A percentile compares a stretch with the other conserved stretches of the same genome.
phyloP scores from a whole-genome alignment of 2,329 filamentous ascomycete species.

The Aspergillus proliferans region DNA sequence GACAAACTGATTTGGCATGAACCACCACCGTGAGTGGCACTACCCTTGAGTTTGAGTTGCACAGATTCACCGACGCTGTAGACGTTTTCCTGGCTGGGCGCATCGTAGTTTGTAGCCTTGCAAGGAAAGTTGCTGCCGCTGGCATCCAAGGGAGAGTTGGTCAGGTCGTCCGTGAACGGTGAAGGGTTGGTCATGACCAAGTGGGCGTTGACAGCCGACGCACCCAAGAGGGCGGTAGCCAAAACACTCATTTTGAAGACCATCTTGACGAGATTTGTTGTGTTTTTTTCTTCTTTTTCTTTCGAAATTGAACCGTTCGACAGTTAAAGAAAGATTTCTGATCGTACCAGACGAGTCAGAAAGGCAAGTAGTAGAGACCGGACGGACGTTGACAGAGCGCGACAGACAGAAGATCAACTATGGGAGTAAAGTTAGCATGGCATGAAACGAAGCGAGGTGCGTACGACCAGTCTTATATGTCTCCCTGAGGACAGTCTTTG shows the following conservation, averaged over 20 bases:
- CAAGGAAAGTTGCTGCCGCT: slow-evolving; percentile 72
- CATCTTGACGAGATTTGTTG: slow-evolving; percentile 10
- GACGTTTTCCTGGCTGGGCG: slow-evolving; percentile 45
- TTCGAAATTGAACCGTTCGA: slow-evolving; percentile 15
- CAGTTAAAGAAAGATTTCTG: slow-evolving; percentile 19
- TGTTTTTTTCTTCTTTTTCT: slow-evolving; percentile 3
- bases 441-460: neutral
- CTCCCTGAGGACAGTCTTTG: neutral
- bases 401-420: slow-evolving; percentile 13
- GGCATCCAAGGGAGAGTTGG: slow-evolving; percentile 59
- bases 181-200: slow-evolving; percentile 65
- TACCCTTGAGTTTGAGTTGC: slow-evolving; percentile 60
- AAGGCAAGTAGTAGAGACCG: slow-evolving; percentile 12
- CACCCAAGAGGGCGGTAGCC: slow-evolving; percentile 45
- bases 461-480: no score
- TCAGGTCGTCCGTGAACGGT: slow-evolving; percentile 40
- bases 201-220: slow-evolving; percentile 62
- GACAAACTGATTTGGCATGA: slow-evolving; percentile 87
- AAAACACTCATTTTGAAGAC: slow-evolving; percentile 25
- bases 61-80: slow-evolving; percentile 60
- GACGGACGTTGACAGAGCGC: slow-evolving; percentile 3
- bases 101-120: slow-evolving; percentile 46
- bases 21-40: slow-evolving; percentile 80
- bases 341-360: slow-evolving; percentile 33
- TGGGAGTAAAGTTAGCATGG: neutral